phyloP scores from a whole-genome alignment of 2,329 filamentous ascomycete species.

The Curvularia verruculosa region DNA sequence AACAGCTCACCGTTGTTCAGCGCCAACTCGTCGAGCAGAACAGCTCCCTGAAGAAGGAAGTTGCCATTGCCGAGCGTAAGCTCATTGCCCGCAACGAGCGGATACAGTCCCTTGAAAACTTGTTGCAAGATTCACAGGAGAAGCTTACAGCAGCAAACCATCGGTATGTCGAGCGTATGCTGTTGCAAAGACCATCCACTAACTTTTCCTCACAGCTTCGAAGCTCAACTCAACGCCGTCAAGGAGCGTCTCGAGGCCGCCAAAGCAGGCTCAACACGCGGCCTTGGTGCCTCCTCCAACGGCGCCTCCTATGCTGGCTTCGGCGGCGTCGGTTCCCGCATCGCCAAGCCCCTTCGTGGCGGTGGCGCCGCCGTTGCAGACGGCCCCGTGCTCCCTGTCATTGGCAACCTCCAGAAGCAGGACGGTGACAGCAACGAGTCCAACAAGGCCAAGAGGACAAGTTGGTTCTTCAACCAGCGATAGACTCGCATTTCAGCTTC shows the following conservation, averaged over 20 bases:
- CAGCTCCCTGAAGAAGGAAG: conserved; percentile 93
- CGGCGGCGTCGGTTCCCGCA: conserved; percentile 60
- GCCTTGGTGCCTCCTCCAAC: conserved; percentile 68
- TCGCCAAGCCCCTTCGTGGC: conserved; percentile 66
- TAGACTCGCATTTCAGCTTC: conserved; percentile 1
- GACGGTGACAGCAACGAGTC: conserved; percentile 57
- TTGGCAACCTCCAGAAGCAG: conserved; percentile 58
- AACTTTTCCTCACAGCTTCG: conserved; percentile 74
- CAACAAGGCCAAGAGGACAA: conserved; percentile 67
- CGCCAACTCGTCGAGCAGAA: conserved; percentile 98
- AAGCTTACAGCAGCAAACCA: conserved; percentile 97
- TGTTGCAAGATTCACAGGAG: conserved; percentile 97
- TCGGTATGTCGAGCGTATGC: conserved; percentile 67
- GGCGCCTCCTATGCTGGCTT: conserved; percentile 68
- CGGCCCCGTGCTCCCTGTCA: conserved; percentile 50
- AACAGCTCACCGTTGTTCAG: conserved; percentile 96
- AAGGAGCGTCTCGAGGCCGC: conserved; percentile 97
- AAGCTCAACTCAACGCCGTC: conserved; percentile 93
- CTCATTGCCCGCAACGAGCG: conserved; percentile 95
- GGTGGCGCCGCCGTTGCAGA: conserved; percentile 54
- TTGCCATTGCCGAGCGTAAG: conserved; percentile 97
- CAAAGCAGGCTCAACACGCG: conserved; percentile 88
- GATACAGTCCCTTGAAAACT: conserved; percentile 88
- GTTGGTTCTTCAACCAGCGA: conserved; percentile 70
- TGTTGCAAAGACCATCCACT: conserved; percentile 5